phyloP scores from a whole-genome alignment of 2,329 filamentous ascomycete genomes.

The Aspergillus fijiensis region DNA sequence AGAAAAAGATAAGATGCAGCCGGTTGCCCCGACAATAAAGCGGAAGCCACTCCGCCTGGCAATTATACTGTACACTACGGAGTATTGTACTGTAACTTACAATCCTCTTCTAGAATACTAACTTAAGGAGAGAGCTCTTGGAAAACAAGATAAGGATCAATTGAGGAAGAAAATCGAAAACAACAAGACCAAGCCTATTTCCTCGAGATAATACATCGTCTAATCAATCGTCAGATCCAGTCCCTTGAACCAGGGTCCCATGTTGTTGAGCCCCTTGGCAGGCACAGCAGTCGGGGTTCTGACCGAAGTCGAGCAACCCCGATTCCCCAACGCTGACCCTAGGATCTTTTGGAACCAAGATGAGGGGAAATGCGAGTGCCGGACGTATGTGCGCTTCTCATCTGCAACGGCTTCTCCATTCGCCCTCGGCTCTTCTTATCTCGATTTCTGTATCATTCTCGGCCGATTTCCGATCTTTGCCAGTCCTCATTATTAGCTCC shows the following conservation, averaged over 20 bases:
- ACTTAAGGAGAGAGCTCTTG: too few species aligned
- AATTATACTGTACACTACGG: not conserved
- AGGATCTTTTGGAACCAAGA: not conserved
- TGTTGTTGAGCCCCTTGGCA: not conserved
- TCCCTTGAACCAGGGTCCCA: not conserved
- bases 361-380: not conserved
- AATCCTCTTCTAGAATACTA: too few species aligned
- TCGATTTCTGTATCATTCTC: conserved; percentile 7
- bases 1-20: conserved; percentile 12
- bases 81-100: too few species aligned
- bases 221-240: not conserved
- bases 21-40: conserved; percentile 23
- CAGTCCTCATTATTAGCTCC: conserved; percentile 14
- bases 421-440: not conserved
- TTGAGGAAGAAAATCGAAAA: too few species aligned
- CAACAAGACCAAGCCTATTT: too few species aligned
- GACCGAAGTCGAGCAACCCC: not conserved
- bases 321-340: not conserved
- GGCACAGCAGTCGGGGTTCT: not conserved
- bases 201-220: not conserved
- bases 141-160: too few species aligned
- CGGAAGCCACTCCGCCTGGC: not conserved
- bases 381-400: not conserved
- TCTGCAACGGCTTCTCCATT: not conserved
- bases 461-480: conserved; percentile 17